A percentile compares a stretch with the other conserved stretches of the same genome.
phyloP scores from a whole-genome alignment of 345 rosid genomes.

The Arabidopsis suecica region DNA sequence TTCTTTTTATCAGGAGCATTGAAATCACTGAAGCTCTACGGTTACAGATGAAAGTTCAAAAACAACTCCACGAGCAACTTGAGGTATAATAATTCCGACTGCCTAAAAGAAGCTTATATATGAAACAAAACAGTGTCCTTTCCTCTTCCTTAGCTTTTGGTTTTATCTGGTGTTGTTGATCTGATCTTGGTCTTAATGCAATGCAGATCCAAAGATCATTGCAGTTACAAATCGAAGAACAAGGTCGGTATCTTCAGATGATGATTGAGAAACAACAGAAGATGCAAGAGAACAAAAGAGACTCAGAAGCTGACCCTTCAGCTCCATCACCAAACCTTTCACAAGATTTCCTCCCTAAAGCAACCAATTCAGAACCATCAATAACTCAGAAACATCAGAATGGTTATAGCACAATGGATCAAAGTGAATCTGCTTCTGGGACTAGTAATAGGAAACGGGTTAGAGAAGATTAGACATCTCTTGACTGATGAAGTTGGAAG shows the following conservation, averaged over 20 bases:
- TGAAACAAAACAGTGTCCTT: constrained; percentile 5
- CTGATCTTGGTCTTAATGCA: constrained; percentile 10
- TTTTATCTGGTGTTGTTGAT: constrained; percentile 6
- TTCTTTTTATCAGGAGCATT: constrained; percentile 38
- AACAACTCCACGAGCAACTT: constrained; percentile 92
- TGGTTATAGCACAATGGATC: constrained; percentile 13
- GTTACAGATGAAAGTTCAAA: constrained; percentile 94
- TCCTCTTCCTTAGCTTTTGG: constrained; percentile 7
- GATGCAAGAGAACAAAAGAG: constrained; percentile 45
- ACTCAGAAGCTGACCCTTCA: constrained; percentile 40
- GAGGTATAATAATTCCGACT: constrained; percentile 60
- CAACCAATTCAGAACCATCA: constrained; percentile 38
- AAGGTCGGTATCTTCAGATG: constrained; percentile 47
- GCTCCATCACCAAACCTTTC: constrained; percentile 27
- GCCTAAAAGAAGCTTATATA: neutral
- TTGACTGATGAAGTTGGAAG: constrained; percentile 13
- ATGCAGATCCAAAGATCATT: constrained; percentile 41
- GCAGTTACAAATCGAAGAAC: constrained; percentile 44
- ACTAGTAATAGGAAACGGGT: constrained; percentile 44
- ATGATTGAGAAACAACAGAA: constrained; percentile 76
- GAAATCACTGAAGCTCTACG: constrained; percentile 75
- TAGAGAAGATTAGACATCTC: constrained; percentile 46
- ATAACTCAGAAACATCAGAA: constrained; percentile 18
- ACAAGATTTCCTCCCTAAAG: constrained; percentile 27
- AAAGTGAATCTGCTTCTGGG: constrained; percentile 12